Evolutionary conservation across 208 protist species (phyloP).

Genomic region (Sergeia podlipaevii): DNA sequence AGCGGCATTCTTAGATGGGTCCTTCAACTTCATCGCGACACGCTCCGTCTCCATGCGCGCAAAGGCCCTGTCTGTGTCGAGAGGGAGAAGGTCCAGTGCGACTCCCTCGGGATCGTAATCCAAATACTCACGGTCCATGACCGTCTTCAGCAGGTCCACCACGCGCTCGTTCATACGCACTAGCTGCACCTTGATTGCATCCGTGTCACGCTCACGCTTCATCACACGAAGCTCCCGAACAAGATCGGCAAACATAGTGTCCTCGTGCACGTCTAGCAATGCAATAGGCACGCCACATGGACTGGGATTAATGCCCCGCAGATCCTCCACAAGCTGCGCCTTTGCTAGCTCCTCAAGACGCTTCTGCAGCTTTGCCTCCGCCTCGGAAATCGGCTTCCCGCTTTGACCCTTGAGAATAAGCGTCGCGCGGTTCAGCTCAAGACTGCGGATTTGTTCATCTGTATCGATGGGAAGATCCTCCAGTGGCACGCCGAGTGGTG

Average conservation of each 20-base stretch:
- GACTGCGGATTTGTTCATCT: slow-evolving; percentile 16
- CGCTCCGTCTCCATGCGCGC: slow-evolving; percentile 50
- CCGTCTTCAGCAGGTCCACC: slow-evolving; percentile 47
- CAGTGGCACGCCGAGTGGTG: slow-evolving; percentile 42
- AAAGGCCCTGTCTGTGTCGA: slow-evolving; percentile 64
- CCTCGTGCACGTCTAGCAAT: slow-evolving; percentile 54
- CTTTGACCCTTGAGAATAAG: slow-evolving; percentile 18
- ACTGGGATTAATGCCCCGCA: slow-evolving; percentile 29
- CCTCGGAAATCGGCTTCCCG: slow-evolving; percentile 16
- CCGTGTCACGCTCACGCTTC: slow-evolving; percentile 24
- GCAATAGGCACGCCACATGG: slow-evolving; percentile 60
- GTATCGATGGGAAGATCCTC: slow-evolving; percentile 28
- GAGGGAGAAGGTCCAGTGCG: slow-evolving; percentile 46
- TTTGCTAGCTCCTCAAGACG: slow-evolving; percentile 44
- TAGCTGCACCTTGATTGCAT: slow-evolving; percentile 45
- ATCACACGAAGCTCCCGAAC: slow-evolving; percentile 31
- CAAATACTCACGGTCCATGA: slow-evolving; percentile 45
- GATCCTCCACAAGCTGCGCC: slow-evolving; percentile 33
- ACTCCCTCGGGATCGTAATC: slow-evolving; percentile 60
- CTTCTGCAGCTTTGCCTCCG: slow-evolving; percentile 52
- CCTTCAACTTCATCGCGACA: slow-evolving; percentile 25
- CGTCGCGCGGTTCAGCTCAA: slow-evolving; percentile 44
- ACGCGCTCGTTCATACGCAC: slow-evolving; percentile 52
- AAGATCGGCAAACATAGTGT: slow-evolving; percentile 11
- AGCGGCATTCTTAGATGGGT: slow-evolving; percentile 22